phyloP scores from a whole-genome alignment of 768 basidiomycete species.

The Arthromyces matolae region DNA sequence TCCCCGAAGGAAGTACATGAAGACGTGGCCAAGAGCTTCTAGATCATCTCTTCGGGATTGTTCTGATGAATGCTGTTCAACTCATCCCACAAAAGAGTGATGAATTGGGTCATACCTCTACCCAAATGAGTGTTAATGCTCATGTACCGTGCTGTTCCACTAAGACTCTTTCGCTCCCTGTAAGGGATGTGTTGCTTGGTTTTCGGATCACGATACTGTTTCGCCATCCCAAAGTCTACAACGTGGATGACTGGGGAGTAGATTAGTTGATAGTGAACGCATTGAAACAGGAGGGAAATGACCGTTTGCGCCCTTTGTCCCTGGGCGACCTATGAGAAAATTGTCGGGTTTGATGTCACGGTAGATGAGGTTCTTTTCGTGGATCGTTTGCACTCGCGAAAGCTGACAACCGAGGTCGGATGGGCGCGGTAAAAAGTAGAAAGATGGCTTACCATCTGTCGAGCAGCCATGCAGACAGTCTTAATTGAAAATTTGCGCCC shows the following conservation, averaged over 20 bases:
- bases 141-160: conserved; percentile 99
- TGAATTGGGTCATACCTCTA: conserved; percentile 55
- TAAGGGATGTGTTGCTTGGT: conserved; percentile 99
- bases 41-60: conserved; percentile 95
- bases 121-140: conserved; percentile 99
- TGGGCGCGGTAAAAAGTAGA: conserved; percentile 5
- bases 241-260: conserved; percentile 71
- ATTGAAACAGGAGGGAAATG: conserved; percentile 18
- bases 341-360: conserved; percentile 99
- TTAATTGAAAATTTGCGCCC: conserved; percentile 96
- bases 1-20: conserved; percentile 98
- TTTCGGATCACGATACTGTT: conserved; percentile 98
- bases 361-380: conserved; percentile 99
- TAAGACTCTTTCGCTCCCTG: conserved; percentile 94
- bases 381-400: conserved; percentile 93
- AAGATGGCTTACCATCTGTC: conserved; percentile 71
- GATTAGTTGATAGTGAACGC: conserved; percentile 2
- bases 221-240: conserved; percentile 99
- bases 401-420: conserved; percentile 47
- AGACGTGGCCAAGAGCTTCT: conserved; percentile 98
- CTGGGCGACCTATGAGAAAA: conserved; percentile 93
- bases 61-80: conserved; percentile 39
- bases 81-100: conserved; percentile 4
- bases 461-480: conserved; percentile 98
- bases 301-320: conserved; percentile 87